Percentiles rank a stretch among this genome's conserved stretches.
Evolutionary conservation across 768 basidiomycete species (phyloP).

Genomic region (Hydnomerulius pinastri): DNA sequence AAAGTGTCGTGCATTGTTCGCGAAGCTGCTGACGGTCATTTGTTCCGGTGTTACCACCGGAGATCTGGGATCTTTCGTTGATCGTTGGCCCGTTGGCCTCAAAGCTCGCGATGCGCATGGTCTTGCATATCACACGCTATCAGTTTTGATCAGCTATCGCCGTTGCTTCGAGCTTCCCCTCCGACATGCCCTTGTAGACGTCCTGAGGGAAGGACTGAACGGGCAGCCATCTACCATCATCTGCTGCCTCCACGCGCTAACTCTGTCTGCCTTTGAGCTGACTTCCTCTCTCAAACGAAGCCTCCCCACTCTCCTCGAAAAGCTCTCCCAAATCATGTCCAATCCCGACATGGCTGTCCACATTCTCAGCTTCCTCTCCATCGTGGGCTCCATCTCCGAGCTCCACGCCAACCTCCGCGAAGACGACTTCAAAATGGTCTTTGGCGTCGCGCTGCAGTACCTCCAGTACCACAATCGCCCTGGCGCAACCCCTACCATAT

Average conservation of each 20-base stretch:
- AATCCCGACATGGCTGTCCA: conserved; percentile 94
- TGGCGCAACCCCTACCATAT: conserved; percentile 58
- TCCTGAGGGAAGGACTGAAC: conserved; percentile 67
- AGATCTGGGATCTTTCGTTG: conserved; percentile 56
- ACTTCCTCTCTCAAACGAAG: conserved; percentile 78
- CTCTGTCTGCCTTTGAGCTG: conserved; percentile 86
- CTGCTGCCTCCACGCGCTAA: conserved; percentile 86
- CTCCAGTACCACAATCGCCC: conserved; percentile 85
- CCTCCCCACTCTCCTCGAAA: conserved; percentile 79
- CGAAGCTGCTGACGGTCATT: conserved; percentile 62
- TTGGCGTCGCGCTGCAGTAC: conserved; percentile 92
- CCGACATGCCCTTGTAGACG: conserved; percentile 71
- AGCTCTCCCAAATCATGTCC: conserved; percentile 92
- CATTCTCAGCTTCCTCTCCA: conserved; percentile 87
- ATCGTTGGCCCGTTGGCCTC: conserved; percentile 59
- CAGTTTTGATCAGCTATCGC: conserved; percentile 86
- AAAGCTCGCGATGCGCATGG: conserved; percentile 85
- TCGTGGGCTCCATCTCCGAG: conserved; percentile 77
- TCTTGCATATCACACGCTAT: conserved; percentile 82
- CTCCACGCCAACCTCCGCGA: conserved; percentile 92
- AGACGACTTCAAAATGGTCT: conserved; percentile 88
- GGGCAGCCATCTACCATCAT: conserved; percentile 78
- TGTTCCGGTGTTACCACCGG: conserved; percentile 66
- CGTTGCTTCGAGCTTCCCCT: conserved; percentile 70
- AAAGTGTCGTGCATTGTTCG: conserved; percentile 62